Base-by-base conservation (phyloP, 495 filamentous ascomycete genomes). In the Aspergillus conjunctus region DNA sequence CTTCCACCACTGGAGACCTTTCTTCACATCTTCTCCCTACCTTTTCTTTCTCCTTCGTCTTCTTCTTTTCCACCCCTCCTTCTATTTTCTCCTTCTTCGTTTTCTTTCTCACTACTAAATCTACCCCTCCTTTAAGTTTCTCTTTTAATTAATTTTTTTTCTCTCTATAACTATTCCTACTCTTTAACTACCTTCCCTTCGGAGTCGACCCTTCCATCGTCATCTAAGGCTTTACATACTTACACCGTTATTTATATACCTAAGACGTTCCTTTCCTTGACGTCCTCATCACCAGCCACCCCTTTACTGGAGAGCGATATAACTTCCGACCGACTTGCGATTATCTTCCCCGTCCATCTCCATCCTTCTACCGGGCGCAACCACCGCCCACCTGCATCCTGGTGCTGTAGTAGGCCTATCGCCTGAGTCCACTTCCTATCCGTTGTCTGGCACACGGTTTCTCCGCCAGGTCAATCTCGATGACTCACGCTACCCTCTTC, bases 341-440 rank as follows among this genome's bases (percentile, higher is more conserved):
- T 53, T 53, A 37, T 59, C 45, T 53, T 45, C 51, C 37, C 30
- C 50, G 41, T 31, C 34, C 32, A 17, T 58, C 30, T 26, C 51
- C 61, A 55, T 55, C 54, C 39, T 57, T 43, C 30, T 52, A 26
- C 37, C 32, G 45, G 48, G 49, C 59, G 56, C 48, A 55, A 52
- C 43, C 44, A 39, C 41, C 34, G 50, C 31, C 37, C 63, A 30
- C 55, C 60, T 68, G 46, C 58, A 65, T 62, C 65, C 71, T 74
- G 72, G 75, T 70, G 72, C 71, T 67, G 70, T 74, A 78, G 70
- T 71, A 68, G 68, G 72, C 69, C 68, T 71, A 67, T 68, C 59
- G 22, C 59, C 59, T 51, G 54, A 60, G 60, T 56, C 41, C 49
- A 56, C 54, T 17, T 48, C 55, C 41, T 51, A 57, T 48, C 71